Evolutionary conservation across 805 yeast genomes (phyloP), one percentile per base, ranked within the genome.

Genomic region (Ogataea polymorpha): DNA sequence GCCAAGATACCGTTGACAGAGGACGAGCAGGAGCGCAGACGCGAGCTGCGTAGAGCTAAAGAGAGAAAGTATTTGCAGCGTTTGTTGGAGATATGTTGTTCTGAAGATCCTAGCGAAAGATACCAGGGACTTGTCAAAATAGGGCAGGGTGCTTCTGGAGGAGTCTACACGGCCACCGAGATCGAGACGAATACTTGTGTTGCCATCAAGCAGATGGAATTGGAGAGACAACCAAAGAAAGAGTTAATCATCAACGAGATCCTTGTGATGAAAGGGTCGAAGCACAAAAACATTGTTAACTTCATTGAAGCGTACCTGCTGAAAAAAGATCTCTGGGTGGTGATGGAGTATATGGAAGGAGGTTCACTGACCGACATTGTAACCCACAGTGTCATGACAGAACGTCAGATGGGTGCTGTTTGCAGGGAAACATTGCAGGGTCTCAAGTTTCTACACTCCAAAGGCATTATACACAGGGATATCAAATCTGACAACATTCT

Each of bases 291-390:
- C 59, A 93, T 93, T 64, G 99, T 93, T 44, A 93, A 93, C 62
- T 93, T 87, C 60, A 79, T 91, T 46, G 96, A 91, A 57, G 80
- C 96, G 0, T 93, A 81, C 61, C 61, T 86, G 39, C 66, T 86
- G 42, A 80, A 77, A 44, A 86, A 86, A 32, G 89, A 84, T 52
- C 70, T 93, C 41, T 93, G 99, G 99, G 98, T 93, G 8, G 80
- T 93, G 15, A 93, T 93, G 99, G 99, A 93, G 65, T 93, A 87
- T 60, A 93, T 93, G 99, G 97, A 93, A 62, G 99, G 99, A 47
- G 99, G 99, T 2, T 83, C 95, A 0, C 71, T 93, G 52, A 91
- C 99, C 0, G 99, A 93, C 65, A 91, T 93, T 24, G 96, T 93
- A 13, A 87, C 96, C 0, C 90, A 90, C 60, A 79, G 80, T 59